Evolutionary conservation across 2,329 filamentous ascomycete genomes (phyloP), one percentile per base, ranked within the genome.

Genomic region (Pseudogymnoascus destructans): DNA sequence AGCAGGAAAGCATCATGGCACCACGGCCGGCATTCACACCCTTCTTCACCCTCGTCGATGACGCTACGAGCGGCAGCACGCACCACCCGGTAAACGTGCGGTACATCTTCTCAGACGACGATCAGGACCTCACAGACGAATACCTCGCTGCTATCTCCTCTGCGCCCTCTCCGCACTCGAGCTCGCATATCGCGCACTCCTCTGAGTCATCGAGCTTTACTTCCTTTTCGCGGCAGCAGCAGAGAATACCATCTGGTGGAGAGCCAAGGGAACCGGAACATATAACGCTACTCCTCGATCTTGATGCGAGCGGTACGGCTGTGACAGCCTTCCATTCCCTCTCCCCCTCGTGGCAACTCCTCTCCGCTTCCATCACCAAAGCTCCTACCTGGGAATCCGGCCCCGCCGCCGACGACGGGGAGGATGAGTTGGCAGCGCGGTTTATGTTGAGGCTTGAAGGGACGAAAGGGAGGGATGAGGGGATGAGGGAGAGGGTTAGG

Each of bases 41-140:
- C 2, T 86, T 95, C 74, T 96, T 95, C 75, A 86, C 89, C 0
- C 76, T 96, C 40, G 77, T 97, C 63, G 83, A 88, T 67, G 90
- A 95, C 70, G 73, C 79, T 9, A 79, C 81, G n/a, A 84, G 81
- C 7, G 79, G 82, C 65, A 81, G 87, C 49, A 87, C 89, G 61
- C 79, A 89, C 66, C 91, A 97, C 69, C 93, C 92, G 1, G 32
- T 52, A 1, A 83, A 81, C 57, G 83, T 95, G 1, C 89, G 92
- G 73, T 97, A 97, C 73, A 80, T 97, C 67, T 97, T 98, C 74
- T 81, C 82, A 65, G 91, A 97, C 71, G 93, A 96, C 68, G 60
- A 57, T 1, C 86, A 91, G 52, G 75, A 87, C 46, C 75, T 95
- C 35, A 86, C 86, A 1, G 78, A 82, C 35, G 84, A 86, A 1